These are phyloP conservation scores for Pulveroboletus sp. DNA, from an alignment of 768 basidiomycete genomes.

Conservation along the genomic window DNA sequence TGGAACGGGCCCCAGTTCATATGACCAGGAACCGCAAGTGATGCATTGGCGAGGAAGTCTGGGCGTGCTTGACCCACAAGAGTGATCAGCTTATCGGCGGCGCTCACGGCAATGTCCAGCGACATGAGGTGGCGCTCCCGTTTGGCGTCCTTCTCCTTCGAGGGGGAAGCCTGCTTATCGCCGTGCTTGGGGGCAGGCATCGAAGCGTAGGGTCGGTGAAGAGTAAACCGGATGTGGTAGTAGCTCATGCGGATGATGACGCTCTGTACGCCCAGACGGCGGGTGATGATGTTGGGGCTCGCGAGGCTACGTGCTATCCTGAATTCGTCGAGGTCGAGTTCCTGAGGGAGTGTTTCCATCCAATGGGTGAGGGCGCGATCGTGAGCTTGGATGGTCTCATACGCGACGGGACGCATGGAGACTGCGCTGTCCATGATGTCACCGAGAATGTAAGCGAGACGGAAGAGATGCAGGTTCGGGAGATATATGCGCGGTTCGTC, in stretches of 20 bases:
- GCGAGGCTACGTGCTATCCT: slow-evolving; percentile 69
- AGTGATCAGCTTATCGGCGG: slow-evolving; percentile 74
- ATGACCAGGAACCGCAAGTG: slow-evolving; percentile 73
- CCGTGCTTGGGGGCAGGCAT: slow-evolving; percentile 21
- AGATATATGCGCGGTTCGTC: slow-evolving; percentile 63
- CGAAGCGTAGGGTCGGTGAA: slow-evolving; percentile 72
- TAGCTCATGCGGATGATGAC: slow-evolving; percentile 75
- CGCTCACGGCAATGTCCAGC: slow-evolving; percentile 69
- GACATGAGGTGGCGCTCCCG: slow-evolving; percentile 49
- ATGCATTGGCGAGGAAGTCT: slow-evolving; percentile 66
- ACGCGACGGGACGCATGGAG: slow-evolving; percentile 74
- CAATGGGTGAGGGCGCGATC: slow-evolving; percentile 69
- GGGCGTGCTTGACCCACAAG: slow-evolving; percentile 74
- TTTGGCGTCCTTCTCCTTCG: slow-evolving; percentile 24
- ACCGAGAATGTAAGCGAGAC: slow-evolving; percentile 72
- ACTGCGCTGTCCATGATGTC: slow-evolving; percentile 85
- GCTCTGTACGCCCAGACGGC: slow-evolving; percentile 75
- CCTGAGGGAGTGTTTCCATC: slow-evolving; percentile 71
- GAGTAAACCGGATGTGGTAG: slow-evolving; percentile 79
- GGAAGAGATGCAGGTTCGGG: slow-evolving; percentile 73
- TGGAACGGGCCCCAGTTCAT: slow-evolving; percentile 84
- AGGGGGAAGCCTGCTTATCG: slow-evolving; percentile 32
- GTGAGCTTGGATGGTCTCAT: slow-evolving; percentile 67
- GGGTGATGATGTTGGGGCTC: slow-evolving; percentile 51
- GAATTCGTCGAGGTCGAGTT: slow-evolving; percentile 75